Evolutionary conservation across 495 filamentous ascomycete species (phyloP), one percentile per base, ranked within the genome.

Genomic region (Penicillium maclennaniae): DNA sequence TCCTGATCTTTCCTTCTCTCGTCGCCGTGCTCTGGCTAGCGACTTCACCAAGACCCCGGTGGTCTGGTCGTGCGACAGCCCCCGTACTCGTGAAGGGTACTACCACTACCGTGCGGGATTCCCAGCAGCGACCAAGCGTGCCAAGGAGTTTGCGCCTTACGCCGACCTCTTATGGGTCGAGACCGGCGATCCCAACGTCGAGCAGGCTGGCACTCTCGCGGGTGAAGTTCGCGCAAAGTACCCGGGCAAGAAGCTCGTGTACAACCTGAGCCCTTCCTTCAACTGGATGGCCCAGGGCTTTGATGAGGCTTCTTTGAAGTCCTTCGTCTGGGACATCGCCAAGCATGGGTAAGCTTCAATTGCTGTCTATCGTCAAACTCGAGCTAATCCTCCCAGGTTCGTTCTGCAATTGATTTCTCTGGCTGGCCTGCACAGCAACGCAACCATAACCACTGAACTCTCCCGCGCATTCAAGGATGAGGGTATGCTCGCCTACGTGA

Each of bases 271-370:
- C 17, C 93, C 93, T 9, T 93, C 88, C 17, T 98, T 98, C 83
- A 97, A 98, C 77, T 98, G 93, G 93, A 90, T 93, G 83, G 83
- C 81, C 23, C 91, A 97, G 69, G 93, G 93, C 23, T 98, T 97
- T 71, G 82, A 83, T 12, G 82, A 88, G 47, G 83, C 77, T 20
- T 80, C 85, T 5, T 77, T 98, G 36, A 87, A 86, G 70, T 87
- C 82, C 7, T 98, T 98, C 63, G 85, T 97, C 58, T 96, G 92
- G 92, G 93, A 97, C 69, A 80, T 98, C 31, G 93, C 90, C 6
- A 84, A 87, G 71, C 86, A 96, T 58, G 95, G 91, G 70, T 81
- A 65, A 43, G 67, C n/a, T 40, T n/a, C 31, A 17, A 16, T 21
- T 6, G n/a, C 21, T 21, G 9, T 12, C 17, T 7, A 5, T 44